Evolutionary conservation across 306 rosid species (phyloP).

Genomic region (apple (Malus domestica)): DNA sequence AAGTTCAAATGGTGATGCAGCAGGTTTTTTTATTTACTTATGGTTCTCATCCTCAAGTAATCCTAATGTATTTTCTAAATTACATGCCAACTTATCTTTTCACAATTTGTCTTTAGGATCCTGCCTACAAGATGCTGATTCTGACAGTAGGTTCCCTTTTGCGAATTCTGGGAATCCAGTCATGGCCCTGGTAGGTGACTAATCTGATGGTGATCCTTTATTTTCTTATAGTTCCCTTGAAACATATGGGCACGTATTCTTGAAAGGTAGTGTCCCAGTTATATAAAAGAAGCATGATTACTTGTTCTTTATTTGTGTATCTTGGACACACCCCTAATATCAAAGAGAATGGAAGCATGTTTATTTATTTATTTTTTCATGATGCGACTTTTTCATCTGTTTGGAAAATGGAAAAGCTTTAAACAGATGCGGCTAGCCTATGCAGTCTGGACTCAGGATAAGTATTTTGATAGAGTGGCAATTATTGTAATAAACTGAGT

Average conservation of each 20-base stretch:
- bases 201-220: slow-evolving; percentile 14
- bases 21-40: slow-evolving; percentile 46
- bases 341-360: background rate
- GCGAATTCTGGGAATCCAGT: slow-evolving; percentile 96
- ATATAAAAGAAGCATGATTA: background rate
- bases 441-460: background rate
- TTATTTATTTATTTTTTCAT: background rate
- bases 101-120: slow-evolving; percentile 38
- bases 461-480: background rate
- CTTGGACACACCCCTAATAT: background rate
- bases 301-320: background rate
- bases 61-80: slow-evolving; percentile 26
- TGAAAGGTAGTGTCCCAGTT: background rate
- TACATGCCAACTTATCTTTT: slow-evolving; percentile 1
- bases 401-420: background rate
- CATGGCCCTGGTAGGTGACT: slow-evolving; percentile 84
- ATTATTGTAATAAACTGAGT: background rate
- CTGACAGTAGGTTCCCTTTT: slow-evolving; percentile 69
- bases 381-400: background rate
- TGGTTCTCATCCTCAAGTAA: slow-evolving; percentile 10
- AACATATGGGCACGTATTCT: background rate
- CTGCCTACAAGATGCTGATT: slow-evolving; percentile 43
- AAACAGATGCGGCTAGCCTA: background rate
- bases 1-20: slow-evolving; percentile 56
- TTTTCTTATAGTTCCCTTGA: background rate